phyloP scores from a whole-genome alignment of 2,329 filamentous ascomycete species.

The Pestalotiopsis sp. region DNA sequence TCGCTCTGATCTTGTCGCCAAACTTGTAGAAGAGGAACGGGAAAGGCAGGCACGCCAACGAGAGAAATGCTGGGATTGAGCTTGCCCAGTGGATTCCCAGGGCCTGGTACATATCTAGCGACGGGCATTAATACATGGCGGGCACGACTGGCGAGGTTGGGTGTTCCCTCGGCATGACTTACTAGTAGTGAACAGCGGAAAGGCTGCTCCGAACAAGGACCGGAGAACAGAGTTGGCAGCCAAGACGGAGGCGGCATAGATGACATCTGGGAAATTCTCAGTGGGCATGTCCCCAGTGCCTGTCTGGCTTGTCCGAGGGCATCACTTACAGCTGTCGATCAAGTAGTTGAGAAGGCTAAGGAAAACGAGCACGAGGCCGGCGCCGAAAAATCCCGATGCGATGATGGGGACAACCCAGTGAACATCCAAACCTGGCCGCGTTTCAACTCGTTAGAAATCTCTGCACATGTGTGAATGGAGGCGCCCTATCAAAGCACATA shows the following conservation, averaged over 20 bases:
- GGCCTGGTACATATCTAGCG: slow-evolving; percentile 5
- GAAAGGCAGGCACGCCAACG: slow-evolving; percentile 56
- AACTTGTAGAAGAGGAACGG: slow-evolving; percentile 65
- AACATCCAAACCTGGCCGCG: slow-evolving; percentile 36
- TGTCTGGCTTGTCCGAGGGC: no score
- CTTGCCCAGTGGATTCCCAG: slow-evolving; percentile 11
- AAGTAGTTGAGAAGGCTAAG: slow-evolving; percentile 59
- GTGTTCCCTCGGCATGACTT: background rate
- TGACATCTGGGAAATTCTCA: slow-evolving; percentile 36
- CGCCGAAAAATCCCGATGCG: slow-evolving; percentile 38
- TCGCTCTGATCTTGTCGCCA: slow-evolving; percentile 50
- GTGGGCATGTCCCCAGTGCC: no score
- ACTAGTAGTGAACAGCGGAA: slow-evolving; percentile 70
- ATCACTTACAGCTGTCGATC: slow-evolving; percentile 48
- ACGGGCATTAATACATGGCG: background rate
- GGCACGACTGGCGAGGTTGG: no score
- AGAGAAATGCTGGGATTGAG: slow-evolving; percentile 4
- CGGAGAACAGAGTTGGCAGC: slow-evolving; percentile 74
- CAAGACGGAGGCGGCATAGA: slow-evolving; percentile 75
- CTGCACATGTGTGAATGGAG: background rate
- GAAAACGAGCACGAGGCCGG: slow-evolving; percentile 56
- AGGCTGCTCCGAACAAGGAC: slow-evolving; percentile 71
- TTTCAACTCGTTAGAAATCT: background rate
- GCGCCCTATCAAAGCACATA: background rate
- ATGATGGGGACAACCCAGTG: slow-evolving; percentile 53